phyloP scores from a whole-genome alignment of 73 alveolate species.

The Stentor coeruleus region DNA sequence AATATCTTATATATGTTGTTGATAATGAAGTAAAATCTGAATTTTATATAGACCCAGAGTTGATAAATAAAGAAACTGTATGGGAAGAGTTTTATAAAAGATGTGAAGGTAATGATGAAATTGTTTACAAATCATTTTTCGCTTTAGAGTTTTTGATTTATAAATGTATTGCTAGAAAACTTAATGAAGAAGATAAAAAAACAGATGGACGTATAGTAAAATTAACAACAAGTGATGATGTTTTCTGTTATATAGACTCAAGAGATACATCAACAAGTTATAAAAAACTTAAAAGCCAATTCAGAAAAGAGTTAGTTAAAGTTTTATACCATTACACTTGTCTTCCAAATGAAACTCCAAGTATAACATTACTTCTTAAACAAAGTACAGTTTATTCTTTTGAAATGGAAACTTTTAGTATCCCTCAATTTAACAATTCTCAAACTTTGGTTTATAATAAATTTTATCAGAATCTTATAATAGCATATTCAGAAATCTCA shows the following conservation, averaged over 20 bases:
- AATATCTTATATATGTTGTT: background rate
- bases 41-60: background rate
- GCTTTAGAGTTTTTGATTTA: background rate
- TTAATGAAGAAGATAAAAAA: background rate
- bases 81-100: background rate
- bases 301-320: background rate
- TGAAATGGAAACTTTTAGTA: background rate
- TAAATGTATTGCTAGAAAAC: background rate
- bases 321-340: background rate
- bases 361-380: background rate
- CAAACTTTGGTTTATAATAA: background rate
- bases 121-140: background rate
- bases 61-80: background rate
- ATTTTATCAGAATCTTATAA: background rate
- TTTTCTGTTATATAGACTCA: conserved; percentile 7
- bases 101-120: background rate
- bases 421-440: background rate
- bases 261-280: background rate
- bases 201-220: background rate
- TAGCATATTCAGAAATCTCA: background rate
- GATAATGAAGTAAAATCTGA: background rate
- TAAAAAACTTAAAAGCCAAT: background rate
- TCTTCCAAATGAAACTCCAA: background rate
- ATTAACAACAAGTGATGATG: background rate
- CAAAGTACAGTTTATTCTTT: background rate